Base-by-base conservation (phyloP, 2,329 filamentous ascomycete species). In the Talaromyces sp. region DNA sequence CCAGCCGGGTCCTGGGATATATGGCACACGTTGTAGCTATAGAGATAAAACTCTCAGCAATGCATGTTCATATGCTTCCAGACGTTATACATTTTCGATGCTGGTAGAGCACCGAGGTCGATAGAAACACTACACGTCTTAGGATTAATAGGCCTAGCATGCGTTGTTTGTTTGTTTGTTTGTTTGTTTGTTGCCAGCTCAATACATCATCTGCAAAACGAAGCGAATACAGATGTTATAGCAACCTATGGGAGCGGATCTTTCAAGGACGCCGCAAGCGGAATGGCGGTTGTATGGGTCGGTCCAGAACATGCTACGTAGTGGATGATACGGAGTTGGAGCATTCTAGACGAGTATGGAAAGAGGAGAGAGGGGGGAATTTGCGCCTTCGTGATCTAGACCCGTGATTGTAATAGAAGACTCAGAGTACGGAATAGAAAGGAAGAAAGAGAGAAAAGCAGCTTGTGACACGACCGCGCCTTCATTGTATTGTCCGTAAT, bases 271-370 rank as follows among this genome's bases (percentile, higher is more conserved):
- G 41, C 58, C 41, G 24, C 58, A 47, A 49, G 43, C 41, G 58
- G 58, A 60, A 49, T 49, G 31, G 41, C 27, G 27, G 58, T 5
- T 10, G 4, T 50, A 19, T 37, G 27, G 41, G 27, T 19, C 45
- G 59, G 45, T 61, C 59, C 45, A 61, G 59, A 61, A 61, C 59
- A 11, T 13, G 27, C 8, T 50, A 50, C 45, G 22, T 19, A 56
- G 52, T 24, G 33, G 50, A 56, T 56, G 50, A 56, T 22, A 56
- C 33, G 52, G 52, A 39, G 19, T 14, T 56, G 52, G 52, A 56
- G 52, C 31, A 39, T 56, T 56, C 52, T 56, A 24, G 52, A 37
- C 33, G 19, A 22, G 52, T 4, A 56, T 56, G 33, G 52, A 54
- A 54, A 31, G 27, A 31, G 8, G 49, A 52, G 14, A 14, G 22